A percentile compares a stretch with the other conserved stretches of the same genome.
Evolutionary conservation across 768 basidiomycete species (phyloP).

Genomic region (Tylopilus plumbeoviolaceoides): DNA sequence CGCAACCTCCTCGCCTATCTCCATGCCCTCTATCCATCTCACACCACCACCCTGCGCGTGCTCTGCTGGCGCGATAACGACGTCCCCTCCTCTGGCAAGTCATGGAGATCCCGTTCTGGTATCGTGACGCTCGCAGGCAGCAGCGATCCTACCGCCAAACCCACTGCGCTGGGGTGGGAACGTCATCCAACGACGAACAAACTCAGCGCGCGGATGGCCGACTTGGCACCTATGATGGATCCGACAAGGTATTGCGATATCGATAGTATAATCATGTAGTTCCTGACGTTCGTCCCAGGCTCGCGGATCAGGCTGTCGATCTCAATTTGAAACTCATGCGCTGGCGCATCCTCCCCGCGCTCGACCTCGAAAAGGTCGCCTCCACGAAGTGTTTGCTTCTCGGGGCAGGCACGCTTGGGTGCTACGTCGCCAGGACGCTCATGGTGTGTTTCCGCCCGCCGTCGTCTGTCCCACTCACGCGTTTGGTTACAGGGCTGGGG

Average conservation of each 20-base stretch:
- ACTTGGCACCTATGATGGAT: conserved; percentile 96
- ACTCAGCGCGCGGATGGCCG: conserved; percentile 80
- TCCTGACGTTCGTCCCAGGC: conserved; percentile 37
- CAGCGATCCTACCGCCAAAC: conserved; percentile 29
- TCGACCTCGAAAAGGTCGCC: conserved; percentile 87
- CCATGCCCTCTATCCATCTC: conserved; percentile 49
- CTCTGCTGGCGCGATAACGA: conserved; percentile 77
- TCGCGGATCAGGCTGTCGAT: conserved; percentile 97
- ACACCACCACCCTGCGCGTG: conserved; percentile 51
- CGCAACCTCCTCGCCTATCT: conserved; percentile 89
- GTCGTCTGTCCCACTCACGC: neutral
- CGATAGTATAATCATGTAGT: neutral
- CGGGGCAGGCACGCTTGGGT: conserved; percentile 95
- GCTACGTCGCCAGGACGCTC: conserved; percentile 88
- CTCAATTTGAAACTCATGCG: conserved; percentile 97
- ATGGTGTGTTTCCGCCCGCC: conserved; percentile 47
- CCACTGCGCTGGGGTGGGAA: conserved; percentile 91
- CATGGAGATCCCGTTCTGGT: conserved; percentile 67
- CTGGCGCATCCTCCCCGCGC: conserved; percentile 88
- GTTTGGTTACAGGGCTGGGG: conserved; percentile 79
- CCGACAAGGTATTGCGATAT: conserved; percentile 54
- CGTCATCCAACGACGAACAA: conserved; percentile 80
- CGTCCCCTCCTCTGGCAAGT: conserved; percentile 32
- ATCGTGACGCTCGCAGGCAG: conserved; percentile 32
- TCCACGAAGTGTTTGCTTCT: conserved; percentile 77